Evolutionary conservation across 2,329 filamentous ascomycete species (phyloP), one percentile per base, ranked within the genome.

Genomic region (Fusarium concolor): DNA sequence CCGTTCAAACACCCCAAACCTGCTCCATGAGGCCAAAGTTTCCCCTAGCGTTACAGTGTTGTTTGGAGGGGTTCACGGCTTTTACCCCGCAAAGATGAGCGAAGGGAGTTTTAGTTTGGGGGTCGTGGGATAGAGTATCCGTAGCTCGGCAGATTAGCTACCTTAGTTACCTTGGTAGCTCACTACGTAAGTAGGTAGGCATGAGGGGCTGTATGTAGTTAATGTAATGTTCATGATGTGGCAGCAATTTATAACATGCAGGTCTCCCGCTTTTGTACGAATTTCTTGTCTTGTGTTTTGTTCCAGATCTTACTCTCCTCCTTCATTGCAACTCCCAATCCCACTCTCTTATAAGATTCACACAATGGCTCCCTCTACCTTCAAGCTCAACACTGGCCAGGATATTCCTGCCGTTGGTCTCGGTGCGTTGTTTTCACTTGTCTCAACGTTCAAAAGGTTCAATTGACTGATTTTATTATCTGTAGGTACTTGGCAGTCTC

Each of bases 331-430:
- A 47, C 28, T 41, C 41, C 47, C 26, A 47, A 24, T 39, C 38
- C 45, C 26, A 35, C 44, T 50, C 44, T 63, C 39, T 35, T 28
- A 24, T 57, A 54, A 39, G 26, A 56, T 61, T 39, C 53, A 64
- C 56, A 75, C 55, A 65, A 89, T 89, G 86, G 80, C 85, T 60
- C 82, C 83, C 68, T 81, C 84, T 67, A 82, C 81, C 22, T 90
- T 88, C 79, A 89, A 85, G 75, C 85, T 91, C 70, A 91, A 91
- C 81, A 89, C 83, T 37, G 88, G 88, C 60, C 79, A 82, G 57
- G 81, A 86, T 66, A 90, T 91, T 64, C 89, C 89, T 47, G 86
- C 88, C 38, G 76, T 91, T 20, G 89, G 88, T 52, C 82, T 90
- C 29, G 88, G 87, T 89, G 80, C 45, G 81, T 72, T 53, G 10